Conservation (phyloP, 1,284 basidiomycete species). For the Trichosporon faecale region DNA sequence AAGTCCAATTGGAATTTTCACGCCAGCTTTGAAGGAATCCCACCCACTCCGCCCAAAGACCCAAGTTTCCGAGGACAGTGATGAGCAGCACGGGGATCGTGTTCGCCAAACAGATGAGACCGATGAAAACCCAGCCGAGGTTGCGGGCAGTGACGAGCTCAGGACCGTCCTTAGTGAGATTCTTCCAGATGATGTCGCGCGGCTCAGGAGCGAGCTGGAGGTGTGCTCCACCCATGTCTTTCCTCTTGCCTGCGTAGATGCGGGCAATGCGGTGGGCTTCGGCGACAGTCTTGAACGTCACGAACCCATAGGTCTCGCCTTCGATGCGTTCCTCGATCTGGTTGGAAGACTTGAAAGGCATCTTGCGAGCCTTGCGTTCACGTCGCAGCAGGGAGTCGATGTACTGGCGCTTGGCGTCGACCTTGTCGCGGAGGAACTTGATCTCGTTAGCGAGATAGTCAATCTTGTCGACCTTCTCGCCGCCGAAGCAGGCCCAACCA, state of each 20-base stretch:
- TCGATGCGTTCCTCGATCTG: constrained; percentile 32
- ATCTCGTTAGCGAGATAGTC: constrained; percentile 75
- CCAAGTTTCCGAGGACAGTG: constrained; percentile 74
- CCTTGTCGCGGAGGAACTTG: constrained; percentile 60
- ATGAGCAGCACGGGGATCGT: constrained; percentile 72
- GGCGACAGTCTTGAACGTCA: constrained; percentile 86
- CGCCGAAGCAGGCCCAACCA: constrained; percentile 70
- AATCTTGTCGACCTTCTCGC: constrained; percentile 72
- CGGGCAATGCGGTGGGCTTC: constrained; percentile 62
- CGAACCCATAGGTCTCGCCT: constrained; percentile 87
- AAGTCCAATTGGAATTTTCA: constrained; percentile 52
- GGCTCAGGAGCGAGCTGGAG: constrained; percentile 48
- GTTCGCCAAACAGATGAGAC: constrained; percentile 80
- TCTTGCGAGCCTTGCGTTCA: constrained; percentile 44
- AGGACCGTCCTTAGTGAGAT: constrained; percentile 69
- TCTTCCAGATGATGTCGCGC: constrained; percentile 68
- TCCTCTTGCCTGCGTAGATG: constrained; percentile 43
- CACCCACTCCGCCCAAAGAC: constrained; percentile 27
- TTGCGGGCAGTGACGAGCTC: constrained; percentile 65
- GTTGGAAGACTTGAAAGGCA: constrained; percentile 17
- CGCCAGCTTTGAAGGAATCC: background rate
- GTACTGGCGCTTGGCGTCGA: constrained; percentile 71
- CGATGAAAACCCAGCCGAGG: constrained; percentile 72
- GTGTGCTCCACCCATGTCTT: constrained; percentile 48
- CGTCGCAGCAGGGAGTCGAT: constrained; percentile 60